Percentiles rank a stretch among this genome's conserved stretches.
Conservation (phyloP, 2,329 filamentous ascomycete genomes). For the Pseudopithomyces chartarum region DNA sequence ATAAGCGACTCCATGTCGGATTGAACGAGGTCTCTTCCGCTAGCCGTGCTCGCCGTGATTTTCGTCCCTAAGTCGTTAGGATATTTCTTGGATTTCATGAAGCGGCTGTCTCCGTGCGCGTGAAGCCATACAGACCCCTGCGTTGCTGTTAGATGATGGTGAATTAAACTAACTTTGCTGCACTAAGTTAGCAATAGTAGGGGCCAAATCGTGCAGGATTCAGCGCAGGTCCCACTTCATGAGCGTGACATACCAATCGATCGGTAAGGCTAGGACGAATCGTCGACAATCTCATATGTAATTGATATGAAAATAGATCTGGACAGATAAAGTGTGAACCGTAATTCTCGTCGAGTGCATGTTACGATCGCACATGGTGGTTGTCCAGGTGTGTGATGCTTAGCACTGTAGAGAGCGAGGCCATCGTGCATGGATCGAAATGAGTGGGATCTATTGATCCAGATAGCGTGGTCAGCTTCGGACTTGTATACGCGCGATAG, state of each 20-base stretch:
- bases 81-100: neutral
- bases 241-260: neutral
- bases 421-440: neutral
- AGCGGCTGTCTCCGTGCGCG: neutral
- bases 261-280: neutral
- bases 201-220: neutral
- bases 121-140: neutral
- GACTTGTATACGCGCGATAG: neutral
- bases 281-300: neutral
- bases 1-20: neutral
- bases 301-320: neutral
- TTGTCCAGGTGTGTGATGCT: too few relatives aligned
- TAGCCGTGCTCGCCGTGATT: neutral
- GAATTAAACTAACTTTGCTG: neutral
- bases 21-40: neutral
- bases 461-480: constrained; percentile 4
- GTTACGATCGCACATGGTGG: too few relatives aligned
- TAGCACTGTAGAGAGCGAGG: too few relatives aligned
- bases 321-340: too few relatives aligned
- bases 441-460: neutral
- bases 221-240: neutral
- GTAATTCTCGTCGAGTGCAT: too few relatives aligned
- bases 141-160: neutral
- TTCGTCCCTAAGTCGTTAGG: neutral
- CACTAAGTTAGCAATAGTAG: neutral